These are phyloP conservation scores for Nymphaea thermarum DNA, from an alignment of 164 flowering plant species.

Conservation along the genomic window DNA sequence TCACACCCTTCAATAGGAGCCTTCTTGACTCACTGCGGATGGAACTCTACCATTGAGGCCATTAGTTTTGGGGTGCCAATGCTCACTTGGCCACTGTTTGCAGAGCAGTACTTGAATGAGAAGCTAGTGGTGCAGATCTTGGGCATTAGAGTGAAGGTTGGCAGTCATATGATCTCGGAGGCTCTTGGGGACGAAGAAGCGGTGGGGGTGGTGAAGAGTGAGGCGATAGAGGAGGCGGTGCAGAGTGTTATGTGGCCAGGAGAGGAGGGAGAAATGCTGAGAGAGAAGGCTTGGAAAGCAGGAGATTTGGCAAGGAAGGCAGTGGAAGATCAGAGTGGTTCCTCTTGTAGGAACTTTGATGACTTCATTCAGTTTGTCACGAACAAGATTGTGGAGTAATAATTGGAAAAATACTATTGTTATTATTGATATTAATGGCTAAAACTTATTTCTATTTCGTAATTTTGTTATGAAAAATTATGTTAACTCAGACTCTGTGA, in stretches of 20 bases:
- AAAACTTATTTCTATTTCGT: too few relatives aligned
- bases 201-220: slow-evolving; percentile 2
- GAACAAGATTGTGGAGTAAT: too few relatives aligned
- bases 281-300: slow-evolving; percentile 1
- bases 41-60: slow-evolving; percentile 30
- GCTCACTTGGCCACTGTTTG: slow-evolving; percentile 30
- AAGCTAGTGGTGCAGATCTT: slow-evolving; percentile 16
- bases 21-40: slow-evolving; percentile 34
- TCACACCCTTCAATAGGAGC: slow-evolving; percentile 22
- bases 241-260: slow-evolving; percentile 7
- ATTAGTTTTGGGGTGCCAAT: slow-evolving; percentile 19
- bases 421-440: too few relatives aligned
- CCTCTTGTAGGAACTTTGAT: too few relatives aligned
- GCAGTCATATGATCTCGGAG: too few relatives aligned
- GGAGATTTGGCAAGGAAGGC: too few relatives aligned
- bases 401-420: too few relatives aligned
- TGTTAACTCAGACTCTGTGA: too few relatives aligned
- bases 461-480: too few relatives aligned
- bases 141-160: slow-evolving; percentile 7
- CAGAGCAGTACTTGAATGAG: slow-evolving; percentile 27
- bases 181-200: too few relatives aligned
- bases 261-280: slow-evolving; percentile 8
- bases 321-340: too few relatives aligned
- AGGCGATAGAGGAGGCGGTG: slow-evolving; percentile 4
- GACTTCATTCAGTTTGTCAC: too few relatives aligned